These are phyloP conservation scores for Ophiocordyceps unilateralis DNA, from an alignment of 2,329 filamentous ascomycete species.

Conservation along the genomic window DNA sequence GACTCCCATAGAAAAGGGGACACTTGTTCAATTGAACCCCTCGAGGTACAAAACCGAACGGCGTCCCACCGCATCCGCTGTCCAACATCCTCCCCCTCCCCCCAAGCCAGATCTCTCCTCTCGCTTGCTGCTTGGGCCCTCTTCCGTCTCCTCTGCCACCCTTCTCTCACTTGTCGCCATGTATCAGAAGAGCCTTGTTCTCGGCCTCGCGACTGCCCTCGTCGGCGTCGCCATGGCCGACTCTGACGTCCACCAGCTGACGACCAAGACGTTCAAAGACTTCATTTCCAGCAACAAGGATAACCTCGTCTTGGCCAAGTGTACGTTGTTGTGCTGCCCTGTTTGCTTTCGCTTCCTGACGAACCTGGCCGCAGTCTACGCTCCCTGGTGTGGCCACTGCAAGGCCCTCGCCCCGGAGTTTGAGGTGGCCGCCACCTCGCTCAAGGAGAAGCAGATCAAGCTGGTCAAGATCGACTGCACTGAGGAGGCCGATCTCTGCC, in stretches of 20 bases:
- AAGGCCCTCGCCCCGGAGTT: slow-evolving; percentile 92
- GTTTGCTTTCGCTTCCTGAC: not conserved
- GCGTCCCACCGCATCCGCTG: slow-evolving; percentile 6
- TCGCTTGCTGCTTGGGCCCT: slow-evolving; percentile 1
- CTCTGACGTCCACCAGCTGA: slow-evolving; percentile 74
- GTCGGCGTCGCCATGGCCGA: slow-evolving; percentile 43
- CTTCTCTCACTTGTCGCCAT: slow-evolving; percentile 16
- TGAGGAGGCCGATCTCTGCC: slow-evolving; percentile 81
- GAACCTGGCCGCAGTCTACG: slow-evolving; percentile 49
- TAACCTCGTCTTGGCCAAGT: slow-evolving; percentile 85
- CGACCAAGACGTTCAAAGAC: slow-evolving; percentile 68
- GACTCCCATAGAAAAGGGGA: slow-evolving; percentile 15
- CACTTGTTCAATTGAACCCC: slow-evolving; percentile 25
- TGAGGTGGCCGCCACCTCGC: slow-evolving; percentile 65
- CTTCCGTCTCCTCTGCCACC: not conserved
- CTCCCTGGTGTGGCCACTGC: slow-evolving; percentile 96
- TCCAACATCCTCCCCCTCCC: slow-evolving; percentile 1
- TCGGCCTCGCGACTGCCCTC: slow-evolving; percentile 35
- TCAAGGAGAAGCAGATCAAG: slow-evolving; percentile 78
- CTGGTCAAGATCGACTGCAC: slow-evolving; percentile 90
- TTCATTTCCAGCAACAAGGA: slow-evolving; percentile 79
- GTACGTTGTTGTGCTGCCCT: slow-evolving; percentile 37
- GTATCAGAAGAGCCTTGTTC: slow-evolving; percentile 32
- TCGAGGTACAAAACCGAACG: slow-evolving; percentile 16
- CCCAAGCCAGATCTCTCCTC: not conserved